A percentile compares a stretch with the other conserved stretches of the same genome.
These are phyloP conservation scores for Scedosporium boydii DNA, from an alignment of 2,329 filamentous ascomycete genomes.

Conservation along the genomic window DNA sequence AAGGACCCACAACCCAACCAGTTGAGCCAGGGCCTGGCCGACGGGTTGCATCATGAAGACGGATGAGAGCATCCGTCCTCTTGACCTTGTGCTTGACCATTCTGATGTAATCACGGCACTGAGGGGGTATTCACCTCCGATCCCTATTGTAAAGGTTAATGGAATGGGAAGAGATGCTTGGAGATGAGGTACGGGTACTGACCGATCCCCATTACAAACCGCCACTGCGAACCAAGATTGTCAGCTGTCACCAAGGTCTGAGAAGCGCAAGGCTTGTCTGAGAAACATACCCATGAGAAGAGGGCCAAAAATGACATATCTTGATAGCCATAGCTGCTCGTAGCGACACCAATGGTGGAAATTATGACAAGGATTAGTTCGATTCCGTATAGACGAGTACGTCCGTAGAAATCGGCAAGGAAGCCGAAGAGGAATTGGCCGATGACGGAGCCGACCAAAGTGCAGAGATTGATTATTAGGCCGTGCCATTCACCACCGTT, in stretches of 20 bases:
- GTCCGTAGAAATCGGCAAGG: constrained; percentile 44
- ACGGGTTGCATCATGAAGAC: constrained; percentile 64
- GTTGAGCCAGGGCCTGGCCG: constrained; percentile 55
- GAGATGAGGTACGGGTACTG: constrained; percentile 9
- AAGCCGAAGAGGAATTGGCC: constrained; percentile 44
- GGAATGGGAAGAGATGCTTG: neutral
- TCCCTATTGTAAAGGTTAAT: constrained; percentile 28
- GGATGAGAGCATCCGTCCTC: constrained; percentile 57
- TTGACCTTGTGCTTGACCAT: constrained; percentile 52
- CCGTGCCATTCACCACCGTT: constrained; percentile 32
- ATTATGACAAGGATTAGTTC: constrained; percentile 46
- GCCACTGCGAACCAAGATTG: constrained; percentile 23
- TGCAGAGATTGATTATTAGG: constrained; percentile 41
- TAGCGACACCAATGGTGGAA: constrained; percentile 47
- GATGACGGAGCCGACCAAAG: constrained; percentile 40
- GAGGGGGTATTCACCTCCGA: constrained; percentile 60
- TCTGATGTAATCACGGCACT: constrained; percentile 60
- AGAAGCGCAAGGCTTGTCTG: neutral
- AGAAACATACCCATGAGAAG: constrained; percentile 33
- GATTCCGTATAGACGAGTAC: constrained; percentile 46
- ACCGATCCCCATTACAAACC: constrained; percentile 46
- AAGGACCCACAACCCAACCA: constrained; percentile 47
- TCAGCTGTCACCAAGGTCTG: neutral
- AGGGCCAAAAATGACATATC: constrained; percentile 40
- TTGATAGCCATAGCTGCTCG: constrained; percentile 37